Evolutionary conservation across 805 yeast species (phyloP), one percentile per base, ranked within the genome.

Genomic region (Monosporozyma servazzii): DNA sequence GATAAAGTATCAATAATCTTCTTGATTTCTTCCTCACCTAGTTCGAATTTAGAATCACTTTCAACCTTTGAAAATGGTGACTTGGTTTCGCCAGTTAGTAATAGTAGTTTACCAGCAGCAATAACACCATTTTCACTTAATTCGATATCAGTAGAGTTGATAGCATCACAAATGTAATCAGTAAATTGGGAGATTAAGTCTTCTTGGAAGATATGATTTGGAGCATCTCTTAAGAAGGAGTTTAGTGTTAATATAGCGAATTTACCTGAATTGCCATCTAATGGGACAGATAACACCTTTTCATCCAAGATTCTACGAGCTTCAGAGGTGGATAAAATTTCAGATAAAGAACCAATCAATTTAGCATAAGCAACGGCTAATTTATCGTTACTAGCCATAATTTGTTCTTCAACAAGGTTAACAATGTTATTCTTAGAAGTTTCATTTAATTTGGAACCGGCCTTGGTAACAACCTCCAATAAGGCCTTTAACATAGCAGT

Each of bases 401-500:
- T 78, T 56, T 86, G 88, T 48, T 80, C 81, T 65, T 86, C 93
- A 47, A 89, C 85, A 51, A 90, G 74, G 9, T 80, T 73, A 71
- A 88, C 75, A 44, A 90, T 81, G 41, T 81, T 73, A 15, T 72
- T 69, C 65, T 87, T 85, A 5, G 95, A 84, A 2, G 78, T 69
- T 58, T 86, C 93, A 60, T 81, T 81, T 76, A 91, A 75, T 63
- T 84, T 84, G 41, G 72, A 67, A 44, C 97, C 97, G 15, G 91
- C 90, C 60, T 81, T 83, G 37, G 76, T 69, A 30, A 88, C 86
- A 50, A 91, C 93, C 64, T 87, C 96, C 49, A 85, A 72, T 60
- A 91, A 72, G 0, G 95, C 97, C 60, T 81, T 81, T 60, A 89
- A 74, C 85, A 90, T 86, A 0, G 97, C 87, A 10, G 87, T 79